A percentile compares a stretch with the other conserved stretches of the same genome.
These are phyloP conservation scores for Tetrapisispora fleetii DNA, from an alignment of 805 yeast genomes.

Conservation along the genomic window DNA sequence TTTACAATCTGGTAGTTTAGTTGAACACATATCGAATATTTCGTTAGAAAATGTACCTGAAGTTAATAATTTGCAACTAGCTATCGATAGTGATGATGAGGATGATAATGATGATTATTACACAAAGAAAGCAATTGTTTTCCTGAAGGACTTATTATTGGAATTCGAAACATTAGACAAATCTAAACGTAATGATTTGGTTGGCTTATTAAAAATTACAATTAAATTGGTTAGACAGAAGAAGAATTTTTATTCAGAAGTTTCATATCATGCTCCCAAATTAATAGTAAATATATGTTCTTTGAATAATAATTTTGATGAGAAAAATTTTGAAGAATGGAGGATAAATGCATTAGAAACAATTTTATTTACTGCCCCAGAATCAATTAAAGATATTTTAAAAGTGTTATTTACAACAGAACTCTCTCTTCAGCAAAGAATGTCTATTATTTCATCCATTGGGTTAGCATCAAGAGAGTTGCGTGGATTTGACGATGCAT, in stretches of 20 bases:
- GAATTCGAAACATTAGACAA: slow-evolving; percentile 39
- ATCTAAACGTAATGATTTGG: slow-evolving; percentile 27
- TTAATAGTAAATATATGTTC: slow-evolving; percentile 44
- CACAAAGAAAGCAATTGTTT: slow-evolving; percentile 41
- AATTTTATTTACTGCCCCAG: slow-evolving; percentile 46
- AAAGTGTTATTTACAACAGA: slow-evolving; percentile 57
- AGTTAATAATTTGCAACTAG: background rate
- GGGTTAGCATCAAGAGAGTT: slow-evolving; percentile 68
- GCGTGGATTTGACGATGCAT: slow-evolving; percentile 47
- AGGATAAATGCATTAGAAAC: slow-evolving; percentile 58
- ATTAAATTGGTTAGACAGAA: slow-evolving; percentile 54
- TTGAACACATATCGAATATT: background rate
- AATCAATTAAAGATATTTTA: slow-evolving; percentile 31
- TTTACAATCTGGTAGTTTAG: too few species aligned
- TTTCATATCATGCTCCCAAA: slow-evolving; percentile 46
- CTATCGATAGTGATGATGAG: slow-evolving; percentile 23
- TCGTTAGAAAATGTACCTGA: background rate
- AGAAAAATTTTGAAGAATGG: slow-evolving; percentile 51
- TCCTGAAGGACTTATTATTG: slow-evolving; percentile 58
- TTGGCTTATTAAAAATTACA: slow-evolving; percentile 35
- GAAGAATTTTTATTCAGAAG: slow-evolving; percentile 47
- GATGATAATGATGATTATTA: slow-evolving; percentile 2
- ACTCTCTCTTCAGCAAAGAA: slow-evolving; percentile 68
- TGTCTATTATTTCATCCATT: slow-evolving; percentile 55
- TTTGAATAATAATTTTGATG: slow-evolving; percentile 47